Evolutionary conservation across 805 yeast genomes (phyloP).

Genomic region (Osmozyma mogii): DNA sequence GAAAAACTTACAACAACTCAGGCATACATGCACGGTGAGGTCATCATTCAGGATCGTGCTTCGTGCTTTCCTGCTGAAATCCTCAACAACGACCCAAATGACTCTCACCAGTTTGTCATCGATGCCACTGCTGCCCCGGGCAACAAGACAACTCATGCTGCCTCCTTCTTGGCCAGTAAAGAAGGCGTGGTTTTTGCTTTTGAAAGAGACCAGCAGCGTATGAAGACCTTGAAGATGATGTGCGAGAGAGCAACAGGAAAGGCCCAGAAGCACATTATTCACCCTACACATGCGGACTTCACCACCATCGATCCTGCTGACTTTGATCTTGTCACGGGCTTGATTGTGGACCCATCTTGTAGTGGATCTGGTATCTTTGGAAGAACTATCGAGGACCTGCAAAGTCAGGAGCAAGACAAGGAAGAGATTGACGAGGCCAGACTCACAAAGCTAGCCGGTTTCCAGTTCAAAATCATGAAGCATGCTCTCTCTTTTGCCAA

Average conservation of each 20-base stretch:
- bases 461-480: slow-evolving; percentile 80
- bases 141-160: slow-evolving; percentile 90
- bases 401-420: slow-evolving; percentile 30
- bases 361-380: slow-evolving; percentile 98
- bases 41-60: slow-evolving; percentile 93
- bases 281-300: slow-evolving; percentile 57
- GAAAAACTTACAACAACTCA: slow-evolving; percentile 62
- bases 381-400: slow-evolving; percentile 54
- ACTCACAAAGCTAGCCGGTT: slow-evolving; percentile 67
- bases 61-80: slow-evolving; percentile 94
- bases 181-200: slow-evolving; percentile 62
- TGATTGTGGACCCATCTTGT: slow-evolving; percentile 94
- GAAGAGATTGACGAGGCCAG: slow-evolving; percentile 45
- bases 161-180: slow-evolving; percentile 45
- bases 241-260: slow-evolving; percentile 53
- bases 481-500: slow-evolving; percentile 81
- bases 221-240: slow-evolving; percentile 67
- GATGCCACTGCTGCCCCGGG: slow-evolving; percentile 99
- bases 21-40: slow-evolving; percentile 64
- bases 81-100: slow-evolving; percentile 43
- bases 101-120: slow-evolving; percentile 53
- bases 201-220: slow-evolving; percentile 75
- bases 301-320: slow-evolving; percentile 52
- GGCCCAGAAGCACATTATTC: slow-evolving; percentile 26
- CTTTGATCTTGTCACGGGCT: slow-evolving; percentile 61